Conservation (phyloP, 116 monocot genomes). For the Zostera marina region DNA sequence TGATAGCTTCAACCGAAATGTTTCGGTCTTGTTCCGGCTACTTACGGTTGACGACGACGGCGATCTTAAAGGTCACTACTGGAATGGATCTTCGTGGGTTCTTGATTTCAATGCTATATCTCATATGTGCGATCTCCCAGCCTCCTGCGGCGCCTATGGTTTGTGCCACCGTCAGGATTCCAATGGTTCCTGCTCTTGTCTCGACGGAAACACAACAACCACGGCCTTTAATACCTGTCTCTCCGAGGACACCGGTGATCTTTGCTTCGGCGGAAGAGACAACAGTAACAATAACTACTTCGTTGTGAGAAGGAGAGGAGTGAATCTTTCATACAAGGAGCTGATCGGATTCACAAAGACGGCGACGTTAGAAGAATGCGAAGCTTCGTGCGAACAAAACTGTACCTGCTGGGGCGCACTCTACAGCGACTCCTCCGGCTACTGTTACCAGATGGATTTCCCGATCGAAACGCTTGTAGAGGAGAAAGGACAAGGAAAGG, state of each 20-base stretch:
- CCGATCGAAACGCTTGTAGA: slow-evolving; percentile 47
- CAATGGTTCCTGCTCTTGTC: slow-evolving; percentile 11
- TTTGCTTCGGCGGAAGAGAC: slow-evolving; percentile 10
- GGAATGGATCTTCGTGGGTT: slow-evolving; percentile 46
- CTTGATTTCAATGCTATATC: slow-evolving; percentile 40
- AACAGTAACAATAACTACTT: slow-evolving; percentile 3
- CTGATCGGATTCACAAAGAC: slow-evolving; percentile 19
- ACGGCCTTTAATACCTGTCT: slow-evolving; percentile 10
- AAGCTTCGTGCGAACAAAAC: slow-evolving; percentile 38
- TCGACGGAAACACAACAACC: slow-evolving; percentile 9
- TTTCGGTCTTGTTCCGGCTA: slow-evolving; percentile 31
- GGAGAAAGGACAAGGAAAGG: slow-evolving; percentile 23
- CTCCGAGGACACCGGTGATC: slow-evolving; percentile 14
- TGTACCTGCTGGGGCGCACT: slow-evolving; percentile 87
- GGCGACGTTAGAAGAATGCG: slow-evolving; percentile 43
- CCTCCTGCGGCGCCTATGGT: slow-evolving; percentile 57
- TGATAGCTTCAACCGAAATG: slow-evolving; percentile 39
- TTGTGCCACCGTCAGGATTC: slow-evolving; percentile 29
- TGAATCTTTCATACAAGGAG: slow-evolving; percentile 75
- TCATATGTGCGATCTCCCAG: slow-evolving; percentile 41
- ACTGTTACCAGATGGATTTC: slow-evolving; percentile 54
- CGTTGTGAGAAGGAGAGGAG: slow-evolving; percentile 40
- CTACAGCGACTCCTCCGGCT: slow-evolving; percentile 42
- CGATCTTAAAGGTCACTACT: slow-evolving; percentile 60
- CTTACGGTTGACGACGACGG: slow-evolving; percentile 64